A percentile compares a stretch with the other conserved stretches of the same genome.
Evolutionary conservation across 2,329 filamentous ascomycete genomes (phyloP).

Genomic region (Colletotrichum sansevieriae): DNA sequence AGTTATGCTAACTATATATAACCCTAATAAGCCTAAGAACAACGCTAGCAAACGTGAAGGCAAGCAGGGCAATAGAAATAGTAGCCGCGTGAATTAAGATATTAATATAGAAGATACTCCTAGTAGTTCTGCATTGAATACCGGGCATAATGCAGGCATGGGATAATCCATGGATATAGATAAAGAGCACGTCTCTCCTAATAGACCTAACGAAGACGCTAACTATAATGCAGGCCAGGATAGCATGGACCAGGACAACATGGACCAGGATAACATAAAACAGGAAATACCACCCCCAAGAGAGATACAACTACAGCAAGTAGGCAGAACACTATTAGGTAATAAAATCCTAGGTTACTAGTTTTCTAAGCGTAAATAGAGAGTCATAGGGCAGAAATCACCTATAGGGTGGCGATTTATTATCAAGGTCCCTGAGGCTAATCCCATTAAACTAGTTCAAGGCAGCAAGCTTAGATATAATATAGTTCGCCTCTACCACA

Average conservation of each 20-base stretch:
- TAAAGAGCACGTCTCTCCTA: background rate
- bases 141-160: background rate
- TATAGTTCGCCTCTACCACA: background rate
- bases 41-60: background rate
- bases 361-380: background rate
- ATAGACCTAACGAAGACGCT: background rate
- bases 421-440: background rate
- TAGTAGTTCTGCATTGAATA: background rate
- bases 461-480: background rate
- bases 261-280: background rate
- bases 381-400: background rate
- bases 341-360: background rate
- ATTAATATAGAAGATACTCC: background rate
- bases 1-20: background rate
- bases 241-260: too few relatives aligned
- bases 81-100: background rate
- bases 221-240: too few relatives aligned
- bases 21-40: background rate
- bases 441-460: background rate
- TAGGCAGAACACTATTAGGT: background rate
- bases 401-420: background rate
- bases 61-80: background rate
- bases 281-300: background rate
- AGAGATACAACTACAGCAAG: background rate
- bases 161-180: background rate